Evolutionary conservation across 495 filamentous ascomycete species (phyloP).

Genomic region (Bacidia rubella): DNA sequence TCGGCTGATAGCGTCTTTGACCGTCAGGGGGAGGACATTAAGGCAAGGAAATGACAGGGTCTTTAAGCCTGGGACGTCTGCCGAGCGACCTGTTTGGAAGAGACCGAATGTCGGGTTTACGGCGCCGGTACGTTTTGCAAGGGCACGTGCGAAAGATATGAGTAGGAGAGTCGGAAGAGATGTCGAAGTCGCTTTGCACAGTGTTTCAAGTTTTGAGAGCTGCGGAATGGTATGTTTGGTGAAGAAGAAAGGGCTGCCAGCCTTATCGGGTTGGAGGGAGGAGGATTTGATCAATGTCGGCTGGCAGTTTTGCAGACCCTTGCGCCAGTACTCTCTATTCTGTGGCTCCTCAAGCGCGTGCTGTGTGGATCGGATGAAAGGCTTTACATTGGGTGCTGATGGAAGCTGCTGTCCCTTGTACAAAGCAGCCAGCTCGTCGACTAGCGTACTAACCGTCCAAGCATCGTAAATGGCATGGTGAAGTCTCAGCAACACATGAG

Average conservation of each 20-base stretch:
- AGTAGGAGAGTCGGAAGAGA: conserved; percentile 23
- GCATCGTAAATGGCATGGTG: conserved; percentile 28
- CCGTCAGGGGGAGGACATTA: conserved; percentile 22
- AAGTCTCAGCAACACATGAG: conserved; percentile 21
- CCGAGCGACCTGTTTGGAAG: conserved; percentile 25
- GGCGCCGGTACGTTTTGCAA: conserved; percentile 16
- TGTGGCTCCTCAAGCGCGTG: neutral
- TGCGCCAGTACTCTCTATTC: conserved; percentile 7
- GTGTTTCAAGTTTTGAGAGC: conserved; percentile 10
- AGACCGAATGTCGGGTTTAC: conserved; percentile 22
- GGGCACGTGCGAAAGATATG: conserved; percentile 20
- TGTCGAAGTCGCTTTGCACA: conserved; percentile 12
- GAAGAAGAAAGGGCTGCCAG: neutral
- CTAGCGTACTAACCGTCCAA: conserved; percentile 22
- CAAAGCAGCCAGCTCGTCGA: conserved; percentile 20
- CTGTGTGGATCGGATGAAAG: conserved; percentile 19
- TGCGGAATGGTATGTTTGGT: neutral
- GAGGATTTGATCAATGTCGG: conserved; percentile 7
- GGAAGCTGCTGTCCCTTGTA: conserved; percentile 14
- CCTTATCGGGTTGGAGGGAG: neutral
- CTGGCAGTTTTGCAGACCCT: neutral
- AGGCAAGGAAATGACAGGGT: conserved; percentile 21
- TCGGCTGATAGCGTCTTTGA: conserved; percentile 5
- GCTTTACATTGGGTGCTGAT: conserved; percentile 12
- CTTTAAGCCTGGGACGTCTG: conserved; percentile 15